phyloP scores from a whole-genome alignment of 305 asterid genomes.

The Fraxinus paxiana region DNA sequence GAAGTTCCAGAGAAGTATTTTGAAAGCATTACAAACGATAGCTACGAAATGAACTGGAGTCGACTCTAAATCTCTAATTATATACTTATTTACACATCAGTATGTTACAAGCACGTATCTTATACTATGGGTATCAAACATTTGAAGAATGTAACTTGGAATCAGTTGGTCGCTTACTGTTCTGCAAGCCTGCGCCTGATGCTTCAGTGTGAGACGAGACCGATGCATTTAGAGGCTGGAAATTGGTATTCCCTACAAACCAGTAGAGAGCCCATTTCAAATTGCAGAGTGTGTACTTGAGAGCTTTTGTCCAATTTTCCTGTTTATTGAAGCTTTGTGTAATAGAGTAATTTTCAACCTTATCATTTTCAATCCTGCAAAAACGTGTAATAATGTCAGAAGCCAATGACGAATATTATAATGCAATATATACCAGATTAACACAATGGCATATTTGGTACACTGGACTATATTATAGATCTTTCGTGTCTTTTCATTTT shows the following conservation, averaged over 20 bases:
- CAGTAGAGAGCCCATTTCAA: slow-evolving; percentile 97
- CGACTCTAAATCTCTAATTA: background rate
- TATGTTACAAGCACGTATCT: slow-evolving; percentile 19
- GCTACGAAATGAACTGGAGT: background rate
- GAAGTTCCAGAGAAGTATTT: background rate
- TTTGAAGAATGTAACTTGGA: slow-evolving; percentile 39
- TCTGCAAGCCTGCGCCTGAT: slow-evolving; percentile 47
- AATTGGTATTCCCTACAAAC: slow-evolving; percentile 91
- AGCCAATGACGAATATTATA: background rate
- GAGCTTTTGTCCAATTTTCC: slow-evolving; percentile 99
- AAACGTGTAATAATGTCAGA: slow-evolving; percentile 5
- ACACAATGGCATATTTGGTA: background rate
- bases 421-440: background rate
- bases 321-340: slow-evolving; percentile 93
- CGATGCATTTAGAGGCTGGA: slow-evolving; percentile 74
- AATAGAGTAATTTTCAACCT: slow-evolving; percentile 80
- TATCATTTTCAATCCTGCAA: slow-evolving; percentile 90
- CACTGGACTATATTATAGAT: background rate
- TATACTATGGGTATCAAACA: slow-evolving; percentile 6
- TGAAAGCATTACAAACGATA: background rate
- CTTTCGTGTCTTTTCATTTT: background rate
- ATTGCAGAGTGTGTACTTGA: slow-evolving; percentile 89
- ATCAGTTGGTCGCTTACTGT: slow-evolving; percentile 46
- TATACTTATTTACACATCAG: slow-evolving; percentile 5
- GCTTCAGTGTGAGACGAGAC: slow-evolving; percentile 55